Conservation (phyloP, 2,329 filamentous ascomycete genomes). For the Colletotrichum sp. region DNA sequence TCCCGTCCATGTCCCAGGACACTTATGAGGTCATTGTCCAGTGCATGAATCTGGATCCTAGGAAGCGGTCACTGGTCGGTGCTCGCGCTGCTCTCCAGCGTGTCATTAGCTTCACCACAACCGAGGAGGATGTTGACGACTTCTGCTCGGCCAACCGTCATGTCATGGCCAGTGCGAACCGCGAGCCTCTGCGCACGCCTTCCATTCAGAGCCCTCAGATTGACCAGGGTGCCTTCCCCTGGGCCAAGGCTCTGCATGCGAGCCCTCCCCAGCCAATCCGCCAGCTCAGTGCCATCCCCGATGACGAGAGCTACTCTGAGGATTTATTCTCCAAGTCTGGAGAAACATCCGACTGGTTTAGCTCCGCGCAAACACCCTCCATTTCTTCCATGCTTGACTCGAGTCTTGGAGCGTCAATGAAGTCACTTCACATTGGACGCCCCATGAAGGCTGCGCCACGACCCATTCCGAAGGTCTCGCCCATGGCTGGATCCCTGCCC, state of each 20-base stretch:
- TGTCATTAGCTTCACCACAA: constrained; percentile 89
- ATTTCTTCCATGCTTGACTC: constrained; percentile 86
- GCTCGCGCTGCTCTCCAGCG: constrained; percentile 80
- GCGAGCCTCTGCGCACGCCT: constrained; percentile 93
- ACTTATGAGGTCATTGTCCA: constrained; percentile 93
- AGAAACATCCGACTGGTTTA: constrained; percentile 78
- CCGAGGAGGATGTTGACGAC: constrained; percentile 89
- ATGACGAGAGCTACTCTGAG: constrained; percentile 79
- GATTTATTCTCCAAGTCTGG: constrained; percentile 85
- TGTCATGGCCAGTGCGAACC: constrained; percentile 82
- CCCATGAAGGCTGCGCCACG: constrained; percentile 46
- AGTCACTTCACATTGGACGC: constrained; percentile 67
- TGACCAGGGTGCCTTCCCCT: constrained; percentile 87
- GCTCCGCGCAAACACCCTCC: constrained; percentile 77
- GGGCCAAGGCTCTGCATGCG: constrained; percentile 87
- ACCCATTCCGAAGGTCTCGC: constrained; percentile 58
- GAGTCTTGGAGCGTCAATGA: constrained; percentile 80
- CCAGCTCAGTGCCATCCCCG: constrained; percentile 86
- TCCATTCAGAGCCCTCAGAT: constrained; percentile 89
- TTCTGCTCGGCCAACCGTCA: constrained; percentile 87
- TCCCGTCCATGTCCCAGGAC: constrained; percentile 98
- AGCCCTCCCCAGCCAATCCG: constrained; percentile 74
- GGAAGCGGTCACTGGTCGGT: constrained; percentile 81
- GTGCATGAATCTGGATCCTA: constrained; percentile 89
- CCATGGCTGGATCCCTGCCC: constrained; percentile 73